Conservation (phyloP, 176 grass and related monocot species). For the Avena sativa region DNA sequence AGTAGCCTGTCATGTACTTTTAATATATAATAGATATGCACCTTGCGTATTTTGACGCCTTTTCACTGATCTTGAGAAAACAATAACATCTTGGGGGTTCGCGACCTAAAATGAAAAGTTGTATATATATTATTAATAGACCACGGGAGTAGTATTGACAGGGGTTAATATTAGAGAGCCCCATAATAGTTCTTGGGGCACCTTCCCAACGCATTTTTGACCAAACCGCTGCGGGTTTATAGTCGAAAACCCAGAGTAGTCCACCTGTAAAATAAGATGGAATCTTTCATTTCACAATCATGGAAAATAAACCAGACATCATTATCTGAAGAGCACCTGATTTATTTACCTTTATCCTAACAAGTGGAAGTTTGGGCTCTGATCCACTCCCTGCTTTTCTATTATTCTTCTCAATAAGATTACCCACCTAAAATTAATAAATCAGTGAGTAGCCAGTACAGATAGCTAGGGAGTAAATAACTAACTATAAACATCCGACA, state of each 20-base stretch:
- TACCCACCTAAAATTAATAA: slow-evolving; percentile 55
- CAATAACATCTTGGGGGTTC: slow-evolving; percentile 83
- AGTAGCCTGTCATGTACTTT: no score
- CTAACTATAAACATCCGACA: not conserved
- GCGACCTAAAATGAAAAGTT: slow-evolving; percentile 62
- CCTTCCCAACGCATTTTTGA: slow-evolving; percentile 88
- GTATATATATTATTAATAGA: not conserved
- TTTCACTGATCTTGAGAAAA: slow-evolving; percentile 69
- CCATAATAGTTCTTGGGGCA: slow-evolving; percentile 32
- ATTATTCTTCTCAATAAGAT: slow-evolving; percentile 74
- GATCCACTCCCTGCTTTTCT: slow-evolving; percentile 46
- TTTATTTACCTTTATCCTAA: slow-evolving; percentile 85
- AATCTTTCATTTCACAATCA: not conserved
- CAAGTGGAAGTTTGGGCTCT: slow-evolving; percentile 62
- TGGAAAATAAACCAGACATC: not conserved
- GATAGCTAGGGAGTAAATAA: slow-evolving; percentile 9
- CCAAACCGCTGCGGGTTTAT: slow-evolving; percentile 78
- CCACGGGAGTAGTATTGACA: not conserved
- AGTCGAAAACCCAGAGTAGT: slow-evolving; percentile 61
- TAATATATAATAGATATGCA: slow-evolving; percentile 15
- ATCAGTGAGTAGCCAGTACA: slow-evolving; percentile 19
- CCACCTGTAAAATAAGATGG: slow-evolving; percentile 57
- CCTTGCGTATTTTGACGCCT: slow-evolving; percentile 47
- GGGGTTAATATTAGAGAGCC: not conserved
- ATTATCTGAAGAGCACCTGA: slow-evolving; percentile 11